Percentiles rank a stretch among this genome's conserved stretches.
Evolutionary conservation across 176 grass and related monocot species (phyloP).

Genomic region (Aechmea fasciata): DNA sequence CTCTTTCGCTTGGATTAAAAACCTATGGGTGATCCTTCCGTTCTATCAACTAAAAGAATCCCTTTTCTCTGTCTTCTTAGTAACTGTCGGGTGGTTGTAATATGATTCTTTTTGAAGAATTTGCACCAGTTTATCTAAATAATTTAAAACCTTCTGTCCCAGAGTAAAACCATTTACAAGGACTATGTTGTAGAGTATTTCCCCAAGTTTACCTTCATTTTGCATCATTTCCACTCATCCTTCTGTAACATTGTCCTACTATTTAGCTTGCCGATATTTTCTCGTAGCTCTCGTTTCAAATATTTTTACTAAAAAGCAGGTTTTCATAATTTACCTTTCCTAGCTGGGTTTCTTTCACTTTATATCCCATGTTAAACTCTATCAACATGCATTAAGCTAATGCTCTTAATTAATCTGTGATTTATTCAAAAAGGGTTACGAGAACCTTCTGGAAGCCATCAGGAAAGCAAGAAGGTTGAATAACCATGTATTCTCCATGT

Average conservation of each 20-base stretch:
- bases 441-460: slow-evolving; percentile 84
- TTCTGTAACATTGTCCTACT: background rate
- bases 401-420: background rate
- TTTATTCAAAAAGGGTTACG: slow-evolving; percentile 49
- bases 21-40: background rate
- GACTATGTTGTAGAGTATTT: background rate
- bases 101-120: too few species aligned
- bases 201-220: background rate
- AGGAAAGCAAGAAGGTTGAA: slow-evolving; percentile 95
- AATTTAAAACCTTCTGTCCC: background rate
- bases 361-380: background rate
- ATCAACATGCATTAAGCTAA: background rate
- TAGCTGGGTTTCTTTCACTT: background rate
- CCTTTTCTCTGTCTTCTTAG: background rate
- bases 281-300: background rate
- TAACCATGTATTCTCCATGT: slow-evolving; percentile 87
- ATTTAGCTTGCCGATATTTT: background rate
- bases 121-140: too few species aligned
- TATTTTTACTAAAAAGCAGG: background rate
- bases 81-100: too few species aligned
- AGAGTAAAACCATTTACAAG: background rate
- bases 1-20: background rate
- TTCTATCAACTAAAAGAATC: background rate
- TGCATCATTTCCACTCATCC: background rate
- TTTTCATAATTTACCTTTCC: background rate